These are phyloP conservation scores for Hordeum pubiflorum DNA, from an alignment of 202 grass and related monocot species.

Conservation along the genomic window DNA sequence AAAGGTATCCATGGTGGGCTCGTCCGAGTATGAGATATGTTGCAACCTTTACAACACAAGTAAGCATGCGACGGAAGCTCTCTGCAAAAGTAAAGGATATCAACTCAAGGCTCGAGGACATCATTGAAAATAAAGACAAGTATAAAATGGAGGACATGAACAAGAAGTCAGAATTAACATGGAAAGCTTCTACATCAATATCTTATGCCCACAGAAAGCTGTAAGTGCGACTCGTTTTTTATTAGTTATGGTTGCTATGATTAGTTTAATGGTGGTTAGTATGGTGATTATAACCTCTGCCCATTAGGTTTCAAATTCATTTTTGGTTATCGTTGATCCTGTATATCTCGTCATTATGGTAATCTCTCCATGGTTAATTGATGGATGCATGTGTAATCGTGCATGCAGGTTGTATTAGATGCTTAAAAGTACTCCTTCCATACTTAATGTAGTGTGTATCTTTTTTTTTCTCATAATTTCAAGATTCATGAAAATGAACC, in stretches of 20 bases:
- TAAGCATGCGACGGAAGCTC: background rate
- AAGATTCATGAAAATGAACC: too few species aligned
- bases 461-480: too few species aligned
- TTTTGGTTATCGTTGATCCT: background rate
- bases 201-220: background rate
- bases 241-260: background rate
- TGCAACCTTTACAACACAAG: background rate
- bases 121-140: constrained; percentile 27
- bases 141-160: background rate
- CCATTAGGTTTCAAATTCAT: background rate
- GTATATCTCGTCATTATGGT: background rate
- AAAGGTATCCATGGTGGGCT: constrained; percentile 2
- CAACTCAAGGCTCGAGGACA: constrained; percentile 15
- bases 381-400: background rate
- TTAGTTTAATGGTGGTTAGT: background rate
- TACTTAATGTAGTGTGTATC: too few species aligned
- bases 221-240: background rate
- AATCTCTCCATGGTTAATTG: background rate
- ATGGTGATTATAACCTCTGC: background rate
- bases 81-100: constrained; percentile 1
- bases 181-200: constrained; percentile 16
- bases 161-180: background rate
- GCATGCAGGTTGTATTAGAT: background rate
- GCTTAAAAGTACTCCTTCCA: background rate
- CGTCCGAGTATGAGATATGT: background rate